These are phyloP conservation scores for Penicillium sp. DNA, from an alignment of 2,329 filamentous ascomycete species.

Conservation along the genomic window DNA sequence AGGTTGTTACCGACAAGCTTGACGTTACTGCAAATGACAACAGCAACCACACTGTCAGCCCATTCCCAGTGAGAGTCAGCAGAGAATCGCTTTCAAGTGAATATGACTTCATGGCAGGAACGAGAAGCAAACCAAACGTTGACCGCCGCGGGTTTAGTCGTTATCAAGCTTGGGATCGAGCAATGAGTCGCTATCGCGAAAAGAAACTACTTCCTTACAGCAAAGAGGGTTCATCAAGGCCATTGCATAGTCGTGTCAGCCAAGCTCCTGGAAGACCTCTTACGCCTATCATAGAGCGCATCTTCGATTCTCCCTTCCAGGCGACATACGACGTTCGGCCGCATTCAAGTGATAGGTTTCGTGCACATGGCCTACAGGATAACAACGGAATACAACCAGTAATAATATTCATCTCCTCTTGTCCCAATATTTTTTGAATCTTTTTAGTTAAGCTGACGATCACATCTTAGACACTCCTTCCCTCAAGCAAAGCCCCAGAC, in stretches of 20 bases:
- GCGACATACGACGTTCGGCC: neutral
- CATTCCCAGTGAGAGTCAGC: conserved; percentile 26
- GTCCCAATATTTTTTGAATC: neutral
- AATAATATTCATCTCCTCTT: neutral
- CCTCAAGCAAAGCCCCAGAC: conserved; percentile 20
- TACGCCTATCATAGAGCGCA: conserved; percentile 6
- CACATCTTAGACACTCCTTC: conserved; percentile 19
- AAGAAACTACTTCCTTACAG: conserved; percentile 8
- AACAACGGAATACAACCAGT: conserved; percentile 3
- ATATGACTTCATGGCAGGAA: neutral
- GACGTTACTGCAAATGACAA: conserved; percentile 35
- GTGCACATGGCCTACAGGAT: neutral
- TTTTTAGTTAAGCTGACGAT: conserved; percentile 14
- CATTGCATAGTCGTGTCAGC: neutral
- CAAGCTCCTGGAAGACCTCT: neutral
- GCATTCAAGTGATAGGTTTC: conserved; percentile 7
- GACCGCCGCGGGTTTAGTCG: conserved; percentile 44
- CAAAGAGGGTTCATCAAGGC: neutral
- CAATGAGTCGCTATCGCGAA: conserved; percentile 37
- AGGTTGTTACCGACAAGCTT: conserved; percentile 32
- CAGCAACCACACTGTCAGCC: conserved; percentile 33
- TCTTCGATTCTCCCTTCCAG: neutral
- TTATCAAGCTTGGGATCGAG: conserved; percentile 46
- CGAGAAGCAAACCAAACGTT: conserved; percentile 26
- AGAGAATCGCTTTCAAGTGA: conserved; percentile 2